Evolutionary conservation across 2,329 filamentous ascomycete species (phyloP).

Genomic region (Monosporascus sp.): DNA sequence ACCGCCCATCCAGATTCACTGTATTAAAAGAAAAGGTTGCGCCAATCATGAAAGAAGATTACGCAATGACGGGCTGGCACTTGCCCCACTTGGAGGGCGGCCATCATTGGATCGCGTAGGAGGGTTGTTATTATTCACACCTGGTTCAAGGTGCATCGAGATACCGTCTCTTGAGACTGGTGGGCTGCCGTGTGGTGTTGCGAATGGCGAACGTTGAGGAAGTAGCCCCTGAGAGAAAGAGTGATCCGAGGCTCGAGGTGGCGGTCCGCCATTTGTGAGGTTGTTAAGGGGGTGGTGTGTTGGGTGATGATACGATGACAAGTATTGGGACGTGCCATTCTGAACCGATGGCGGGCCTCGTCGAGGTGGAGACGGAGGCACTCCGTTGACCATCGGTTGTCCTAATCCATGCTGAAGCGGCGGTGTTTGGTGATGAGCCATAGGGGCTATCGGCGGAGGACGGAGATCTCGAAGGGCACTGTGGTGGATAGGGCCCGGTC

Average conservation of each 20-base stretch:
- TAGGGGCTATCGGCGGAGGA: constrained; percentile 40
- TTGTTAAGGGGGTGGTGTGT: constrained; percentile 23
- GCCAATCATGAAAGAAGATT: constrained; percentile 59
- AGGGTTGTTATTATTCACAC: constrained; percentile 23
- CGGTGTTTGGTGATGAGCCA: constrained; percentile 36
- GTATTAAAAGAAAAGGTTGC: background rate
- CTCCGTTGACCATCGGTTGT: constrained; percentile 37
- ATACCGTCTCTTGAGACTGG: constrained; percentile 36
- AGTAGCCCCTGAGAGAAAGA: constrained; percentile 40
- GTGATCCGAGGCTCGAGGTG: constrained; percentile 39
- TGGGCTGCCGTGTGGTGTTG: constrained; percentile 40
- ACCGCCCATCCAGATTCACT: background rate
- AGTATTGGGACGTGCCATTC: constrained; percentile 34
- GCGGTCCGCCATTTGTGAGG: constrained; percentile 35
- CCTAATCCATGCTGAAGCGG: constrained; percentile 38
- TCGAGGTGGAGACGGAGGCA: constrained; percentile 44
- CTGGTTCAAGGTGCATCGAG: constrained; percentile 24
- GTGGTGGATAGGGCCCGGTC: constrained; percentile 21
- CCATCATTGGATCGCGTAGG: constrained; percentile 26
- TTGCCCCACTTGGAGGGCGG: constrained; percentile 56
- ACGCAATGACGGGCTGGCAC: constrained; percentile 69
- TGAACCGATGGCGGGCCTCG: constrained; percentile 35
- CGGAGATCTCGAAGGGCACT: constrained; percentile 40
- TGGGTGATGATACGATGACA: constrained; percentile 28
- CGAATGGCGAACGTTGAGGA: constrained; percentile 35